Percentiles rank a stretch among this genome's conserved stretches.
These are phyloP conservation scores for Pestalotiopsis sp. DNA, from an alignment of 2,329 filamentous ascomycete species.

Conservation along the genomic window DNA sequence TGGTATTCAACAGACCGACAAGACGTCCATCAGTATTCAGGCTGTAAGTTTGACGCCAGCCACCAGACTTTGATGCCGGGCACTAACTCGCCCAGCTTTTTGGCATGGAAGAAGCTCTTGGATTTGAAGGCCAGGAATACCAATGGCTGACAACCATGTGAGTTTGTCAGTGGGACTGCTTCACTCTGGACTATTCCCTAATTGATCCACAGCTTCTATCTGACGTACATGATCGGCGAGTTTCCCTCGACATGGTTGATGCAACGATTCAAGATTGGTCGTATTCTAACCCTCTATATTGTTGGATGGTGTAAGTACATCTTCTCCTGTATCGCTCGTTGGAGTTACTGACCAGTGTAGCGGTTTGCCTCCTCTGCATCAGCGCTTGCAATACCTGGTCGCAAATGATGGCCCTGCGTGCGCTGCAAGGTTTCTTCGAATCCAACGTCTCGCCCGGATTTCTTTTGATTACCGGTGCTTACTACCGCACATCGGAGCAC, in stretches of 20 bases:
- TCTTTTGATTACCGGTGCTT: conserved; percentile 12
- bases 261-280: conserved; percentile 35
- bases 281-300: conserved; percentile 35
- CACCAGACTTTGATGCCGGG: neutral
- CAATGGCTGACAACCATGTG: conserved; percentile 13
- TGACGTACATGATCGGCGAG: conserved; percentile 29
- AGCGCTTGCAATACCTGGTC: conserved; percentile 9
- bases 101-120: conserved; percentile 28
- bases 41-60: conserved; percentile 10
- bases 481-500: conserved; percentile 32
- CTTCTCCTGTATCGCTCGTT: conserved; percentile 11
- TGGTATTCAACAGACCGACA: conserved; percentile 28
- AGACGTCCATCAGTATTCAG: conserved; percentile 29
- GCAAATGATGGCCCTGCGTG: conserved; percentile 28
- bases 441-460: neutral
- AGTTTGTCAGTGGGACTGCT: neutral
- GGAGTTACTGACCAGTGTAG: neutral
- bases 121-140: conserved; percentile 28
- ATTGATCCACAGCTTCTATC: neutral
- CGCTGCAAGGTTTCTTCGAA: conserved; percentile 25
- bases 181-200: neutral
- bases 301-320: conserved; percentile 27
- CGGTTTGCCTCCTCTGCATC: neutral
- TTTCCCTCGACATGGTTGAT: conserved; percentile 29
- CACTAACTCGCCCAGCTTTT: conserved; percentile 19